These are phyloP conservation scores for Venturia oleaginea DNA, from an alignment of 2,329 filamentous ascomycete species.

Conservation along the genomic window DNA sequence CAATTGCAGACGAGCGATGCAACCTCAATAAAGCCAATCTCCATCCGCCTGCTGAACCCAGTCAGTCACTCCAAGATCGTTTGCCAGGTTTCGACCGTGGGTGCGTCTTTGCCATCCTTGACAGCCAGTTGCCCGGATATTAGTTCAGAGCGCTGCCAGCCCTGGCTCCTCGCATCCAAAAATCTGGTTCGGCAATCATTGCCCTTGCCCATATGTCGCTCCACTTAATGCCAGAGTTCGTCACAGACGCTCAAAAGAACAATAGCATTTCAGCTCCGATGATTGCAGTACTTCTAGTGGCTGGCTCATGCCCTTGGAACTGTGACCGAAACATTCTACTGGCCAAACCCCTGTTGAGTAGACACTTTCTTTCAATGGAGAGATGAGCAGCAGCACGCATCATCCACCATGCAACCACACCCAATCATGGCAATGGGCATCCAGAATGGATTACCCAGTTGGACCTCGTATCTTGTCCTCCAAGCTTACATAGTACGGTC, in stretches of 20 bases:
- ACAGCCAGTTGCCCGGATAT: slow-evolving; percentile 2
- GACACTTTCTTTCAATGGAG: background rate
- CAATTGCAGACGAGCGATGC: slow-evolving; percentile 1
- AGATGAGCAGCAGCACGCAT: background rate
- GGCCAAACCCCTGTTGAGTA: background rate
- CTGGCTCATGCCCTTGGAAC: background rate
- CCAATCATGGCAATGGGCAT: no score
- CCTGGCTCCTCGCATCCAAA: background rate
- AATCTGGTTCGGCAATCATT: slow-evolving; percentile 1
- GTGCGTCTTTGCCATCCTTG: slow-evolving; percentile 2
- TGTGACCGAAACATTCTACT: background rate
- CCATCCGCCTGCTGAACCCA: background rate
- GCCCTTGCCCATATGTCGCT: background rate
- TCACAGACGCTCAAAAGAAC: background rate
- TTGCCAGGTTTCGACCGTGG: slow-evolving; percentile 1
- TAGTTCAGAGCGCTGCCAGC: background rate
- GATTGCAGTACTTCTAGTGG: background rate
- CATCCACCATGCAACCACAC: background rate
- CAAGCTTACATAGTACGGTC: background rate
- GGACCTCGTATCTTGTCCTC: background rate
- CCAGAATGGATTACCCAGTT: background rate
- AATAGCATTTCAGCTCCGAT: background rate
- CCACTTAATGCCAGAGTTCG: background rate
- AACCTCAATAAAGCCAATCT: slow-evolving; percentile 10
- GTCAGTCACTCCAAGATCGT: background rate